A percentile compares a stretch with the other conserved stretches of the same genome.
These are phyloP conservation scores for Hypoxylon sp. DNA, from an alignment of 2,329 filamentous ascomycete species.

Conservation along the genomic window DNA sequence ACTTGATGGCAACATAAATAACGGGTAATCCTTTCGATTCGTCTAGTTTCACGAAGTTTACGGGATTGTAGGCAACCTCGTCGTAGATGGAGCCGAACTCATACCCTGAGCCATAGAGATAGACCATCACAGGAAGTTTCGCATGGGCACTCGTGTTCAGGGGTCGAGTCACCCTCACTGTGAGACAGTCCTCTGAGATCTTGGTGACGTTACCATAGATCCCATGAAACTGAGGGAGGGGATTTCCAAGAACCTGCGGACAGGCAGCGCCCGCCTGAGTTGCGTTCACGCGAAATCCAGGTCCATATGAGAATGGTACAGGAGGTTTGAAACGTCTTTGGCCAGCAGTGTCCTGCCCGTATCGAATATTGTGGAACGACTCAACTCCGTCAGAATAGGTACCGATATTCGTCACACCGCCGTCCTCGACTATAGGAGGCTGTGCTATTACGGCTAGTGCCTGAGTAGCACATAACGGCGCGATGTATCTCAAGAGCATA, in stretches of 20 bases:
- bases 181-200: neutral
- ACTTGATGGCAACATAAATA: slow-evolving; percentile 1
- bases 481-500: neutral
- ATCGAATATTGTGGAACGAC: slow-evolving; percentile 2
- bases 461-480: neutral
- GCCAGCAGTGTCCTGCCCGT: neutral
- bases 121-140: neutral
- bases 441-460: slow-evolving; percentile 1
- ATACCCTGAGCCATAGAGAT: neutral
- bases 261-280: neutral
- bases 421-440: neutral
- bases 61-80: neutral
- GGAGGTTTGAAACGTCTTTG: neutral
- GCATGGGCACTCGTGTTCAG: neutral
- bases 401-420: neutral
- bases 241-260: neutral
- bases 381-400: neutral
- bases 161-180: neutral
- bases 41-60: neutral
- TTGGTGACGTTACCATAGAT: neutral
- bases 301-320: neutral
- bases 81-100: neutral
- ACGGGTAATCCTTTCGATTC: neutral
- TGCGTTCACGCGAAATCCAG: neutral
- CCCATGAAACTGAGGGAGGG: neutral